Conservation (phyloP, 108 stramenopile genomes). For the Cyclotella choctawhatcheeana region DNA sequence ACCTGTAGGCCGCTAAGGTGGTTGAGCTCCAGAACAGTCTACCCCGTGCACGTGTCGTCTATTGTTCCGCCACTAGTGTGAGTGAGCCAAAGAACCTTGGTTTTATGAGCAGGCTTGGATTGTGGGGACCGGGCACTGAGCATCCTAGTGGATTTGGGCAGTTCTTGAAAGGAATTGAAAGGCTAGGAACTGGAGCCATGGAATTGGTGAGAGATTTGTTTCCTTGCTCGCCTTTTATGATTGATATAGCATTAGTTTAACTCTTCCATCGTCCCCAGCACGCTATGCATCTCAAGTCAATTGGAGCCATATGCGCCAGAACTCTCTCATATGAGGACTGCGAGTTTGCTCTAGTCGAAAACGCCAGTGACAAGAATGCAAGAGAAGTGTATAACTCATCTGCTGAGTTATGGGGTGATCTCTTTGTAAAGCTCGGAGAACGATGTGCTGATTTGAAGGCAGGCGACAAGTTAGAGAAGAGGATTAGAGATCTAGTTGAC, state of each 20-base stretch:
- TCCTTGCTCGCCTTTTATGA: neutral
- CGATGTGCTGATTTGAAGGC: slow-evolving; percentile 13
- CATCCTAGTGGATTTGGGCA: slow-evolving; percentile 57
- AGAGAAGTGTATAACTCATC: slow-evolving; percentile 49
- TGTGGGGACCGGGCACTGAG: slow-evolving; percentile 62
- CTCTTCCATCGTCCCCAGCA: slow-evolving; percentile 15
- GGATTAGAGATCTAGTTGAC: neutral
- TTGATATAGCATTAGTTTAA: neutral
- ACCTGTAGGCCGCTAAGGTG: slow-evolving; percentile 61
- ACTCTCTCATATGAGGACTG: slow-evolving; percentile 68
- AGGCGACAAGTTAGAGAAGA: slow-evolving; percentile 8
- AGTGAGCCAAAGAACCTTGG: slow-evolving; percentile 68
- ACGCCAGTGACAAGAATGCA: slow-evolving; percentile 38
- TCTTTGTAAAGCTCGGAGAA: slow-evolving; percentile 39
- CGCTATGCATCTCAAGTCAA: slow-evolving; percentile 73
- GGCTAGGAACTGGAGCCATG: slow-evolving; percentile 68
- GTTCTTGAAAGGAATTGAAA: slow-evolving; percentile 55
- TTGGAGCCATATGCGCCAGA: slow-evolving; percentile 57
- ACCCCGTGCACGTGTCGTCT: slow-evolving; percentile 73
- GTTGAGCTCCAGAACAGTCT: slow-evolving; percentile 67
- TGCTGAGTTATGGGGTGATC: slow-evolving; percentile 61
- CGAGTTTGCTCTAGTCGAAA: slow-evolving; percentile 65
- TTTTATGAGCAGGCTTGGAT: slow-evolving; percentile 73
- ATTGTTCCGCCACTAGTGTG: slow-evolving; percentile 72
- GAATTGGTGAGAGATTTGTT: slow-evolving; percentile 30